phyloP scores from a whole-genome alignment of 2,329 filamentous ascomycete species.

The Niveomyces coronatus region DNA sequence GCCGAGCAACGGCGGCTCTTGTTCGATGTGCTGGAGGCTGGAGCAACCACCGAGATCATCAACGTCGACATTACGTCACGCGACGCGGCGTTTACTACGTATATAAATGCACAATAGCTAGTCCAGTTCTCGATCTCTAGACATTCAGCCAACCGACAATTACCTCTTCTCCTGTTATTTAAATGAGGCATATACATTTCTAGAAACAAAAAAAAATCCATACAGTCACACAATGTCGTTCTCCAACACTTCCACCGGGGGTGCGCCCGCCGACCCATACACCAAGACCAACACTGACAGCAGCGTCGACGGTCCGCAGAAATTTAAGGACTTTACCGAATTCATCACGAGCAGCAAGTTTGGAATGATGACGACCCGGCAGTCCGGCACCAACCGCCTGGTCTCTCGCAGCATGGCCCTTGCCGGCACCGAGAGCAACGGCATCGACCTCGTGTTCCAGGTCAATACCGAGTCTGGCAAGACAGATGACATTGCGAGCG shows the following conservation, averaged over 20 bases:
- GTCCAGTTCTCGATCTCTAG: neutral
- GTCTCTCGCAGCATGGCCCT: constrained; percentile 81
- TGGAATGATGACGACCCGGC: constrained; percentile 78
- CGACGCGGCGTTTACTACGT: neutral
- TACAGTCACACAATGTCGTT: constrained; percentile 28
- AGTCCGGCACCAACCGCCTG: constrained; percentile 52
- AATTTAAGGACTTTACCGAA: constrained; percentile 60
- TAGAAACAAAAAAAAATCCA: neutral
- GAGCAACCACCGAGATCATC: too few relatives aligned
- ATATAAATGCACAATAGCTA: neutral
- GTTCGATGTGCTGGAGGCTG: too few relatives aligned
- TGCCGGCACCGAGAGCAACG: constrained; percentile 65
- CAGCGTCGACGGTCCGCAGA: constrained; percentile 54
- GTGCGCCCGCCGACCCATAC: constrained; percentile 65
- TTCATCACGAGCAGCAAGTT: constrained; percentile 72
- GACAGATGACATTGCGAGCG: constrained; percentile 16
- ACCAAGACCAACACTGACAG: constrained; percentile 61
- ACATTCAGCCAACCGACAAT: neutral
- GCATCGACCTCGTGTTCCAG: constrained; percentile 79
- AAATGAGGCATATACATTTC: neutral
- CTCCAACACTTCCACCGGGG: constrained; percentile 48
- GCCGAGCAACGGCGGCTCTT: too few relatives aligned
- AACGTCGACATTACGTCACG: constrained; percentile 11
- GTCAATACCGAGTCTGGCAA: constrained; percentile 87
- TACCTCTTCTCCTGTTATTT: neutral